Conservation (phyloP, 2,329 filamentous ascomycete species). For the Trichoderma arundinaceum region DNA sequence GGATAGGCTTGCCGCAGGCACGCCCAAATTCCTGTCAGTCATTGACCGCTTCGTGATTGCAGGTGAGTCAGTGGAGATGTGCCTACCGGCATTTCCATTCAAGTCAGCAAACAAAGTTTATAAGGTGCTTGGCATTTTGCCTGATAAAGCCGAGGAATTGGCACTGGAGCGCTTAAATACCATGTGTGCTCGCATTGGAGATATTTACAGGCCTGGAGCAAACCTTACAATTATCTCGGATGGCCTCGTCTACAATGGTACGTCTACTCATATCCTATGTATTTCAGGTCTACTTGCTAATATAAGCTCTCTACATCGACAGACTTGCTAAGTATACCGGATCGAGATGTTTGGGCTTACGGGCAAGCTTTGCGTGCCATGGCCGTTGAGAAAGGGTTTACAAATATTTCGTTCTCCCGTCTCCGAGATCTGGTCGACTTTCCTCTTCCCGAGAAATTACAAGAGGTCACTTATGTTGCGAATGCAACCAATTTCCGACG, state of each 20-base stretch:
- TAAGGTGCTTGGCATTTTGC: conserved; percentile 61
- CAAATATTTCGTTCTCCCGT: conserved; percentile 56
- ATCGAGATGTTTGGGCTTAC: conserved; percentile 58
- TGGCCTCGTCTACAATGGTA: conserved; percentile 62
- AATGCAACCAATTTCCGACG: conserved; percentile 58
- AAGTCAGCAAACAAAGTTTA: conserved; percentile 61
- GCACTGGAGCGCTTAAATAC: conserved; percentile 56
- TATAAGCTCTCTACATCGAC: neutral
- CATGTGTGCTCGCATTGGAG: conserved; percentile 54
- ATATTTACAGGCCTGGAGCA: conserved; percentile 56
- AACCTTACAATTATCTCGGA: conserved; percentile 59
- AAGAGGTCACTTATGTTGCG: conserved; percentile 57
- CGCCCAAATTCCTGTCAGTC: conserved; percentile 48
- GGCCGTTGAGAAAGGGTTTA: conserved; percentile 47
- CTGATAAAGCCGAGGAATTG: conserved; percentile 61
- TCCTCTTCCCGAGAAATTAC: conserved; percentile 48
- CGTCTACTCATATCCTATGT: conserved; percentile 17
- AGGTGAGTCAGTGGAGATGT: conserved; percentile 47
- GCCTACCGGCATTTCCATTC: conserved; percentile 65
- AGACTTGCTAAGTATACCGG: conserved; percentile 59
- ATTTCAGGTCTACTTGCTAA: neutral
- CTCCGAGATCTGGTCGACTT: conserved; percentile 55
- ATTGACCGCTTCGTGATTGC: conserved; percentile 48
- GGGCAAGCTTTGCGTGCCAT: conserved; percentile 53
- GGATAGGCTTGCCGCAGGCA: conserved; percentile 42